These are phyloP conservation scores for Phytophthora cactorum DNA, from an alignment of 352 stramenopile species.

Conservation along the genomic window DNA sequence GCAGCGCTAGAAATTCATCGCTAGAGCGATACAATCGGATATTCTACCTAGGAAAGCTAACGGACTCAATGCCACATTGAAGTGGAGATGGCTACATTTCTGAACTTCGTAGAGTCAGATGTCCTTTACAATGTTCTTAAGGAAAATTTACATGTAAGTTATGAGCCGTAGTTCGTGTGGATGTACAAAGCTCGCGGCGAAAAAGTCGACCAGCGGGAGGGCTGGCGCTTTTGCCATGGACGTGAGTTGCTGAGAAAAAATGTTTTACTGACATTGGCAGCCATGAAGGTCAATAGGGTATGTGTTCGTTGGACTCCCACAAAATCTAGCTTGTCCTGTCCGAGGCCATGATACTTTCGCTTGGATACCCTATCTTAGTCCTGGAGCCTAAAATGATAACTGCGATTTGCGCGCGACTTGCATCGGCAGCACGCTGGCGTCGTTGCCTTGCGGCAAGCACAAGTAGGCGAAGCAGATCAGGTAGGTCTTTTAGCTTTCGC, in stretches of 20 bases:
- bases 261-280: neutral
- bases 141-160: no score
- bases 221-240: no score
- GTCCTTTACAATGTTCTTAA: no score
- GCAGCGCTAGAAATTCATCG: slow-evolving; percentile 8
- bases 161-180: no score
- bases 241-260: slow-evolving; percentile 15
- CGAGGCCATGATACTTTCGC: no score
- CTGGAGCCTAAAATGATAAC: neutral
- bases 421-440: neutral
- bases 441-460: slow-evolving; percentile 6
- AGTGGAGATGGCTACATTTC: slow-evolving; percentile 30
- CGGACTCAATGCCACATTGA: neutral
- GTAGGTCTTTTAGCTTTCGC: neutral
- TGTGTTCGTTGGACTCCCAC: slow-evolving; percentile 19
- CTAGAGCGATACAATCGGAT: neutral
- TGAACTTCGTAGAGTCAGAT: neutral
- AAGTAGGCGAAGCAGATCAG: slow-evolving; percentile 7
- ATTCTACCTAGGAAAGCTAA: neutral
- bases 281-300: slow-evolving; percentile 1
- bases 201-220: no score
- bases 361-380: neutral
- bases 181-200: no score
- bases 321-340: slow-evolving; percentile 17
- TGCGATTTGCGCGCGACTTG: neutral